Evolutionary conservation across 2,329 filamentous ascomycete genomes (phyloP).

Genomic region (Didymella exigua): DNA sequence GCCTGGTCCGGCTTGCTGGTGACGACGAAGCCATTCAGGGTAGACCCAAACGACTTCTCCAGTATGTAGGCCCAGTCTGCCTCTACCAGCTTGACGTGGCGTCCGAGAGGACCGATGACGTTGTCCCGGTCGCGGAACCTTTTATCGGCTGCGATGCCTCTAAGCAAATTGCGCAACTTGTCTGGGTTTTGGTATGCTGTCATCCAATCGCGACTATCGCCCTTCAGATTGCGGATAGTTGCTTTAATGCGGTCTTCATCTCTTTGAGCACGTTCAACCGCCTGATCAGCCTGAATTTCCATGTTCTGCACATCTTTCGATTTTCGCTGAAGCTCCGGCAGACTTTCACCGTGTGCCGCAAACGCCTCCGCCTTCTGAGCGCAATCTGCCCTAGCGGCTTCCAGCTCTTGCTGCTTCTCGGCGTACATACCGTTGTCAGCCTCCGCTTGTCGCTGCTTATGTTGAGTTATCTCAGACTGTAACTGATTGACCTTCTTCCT

Average conservation of each 20-base stretch:
- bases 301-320: slow-evolving; percentile 40
- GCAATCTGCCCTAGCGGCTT: slow-evolving; percentile 61
- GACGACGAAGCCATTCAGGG: slow-evolving; percentile 80
- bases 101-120: slow-evolving; percentile 80
- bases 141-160: slow-evolving; percentile 70
- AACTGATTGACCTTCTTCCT: slow-evolving; percentile 51
- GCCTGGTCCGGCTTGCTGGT: slow-evolving; percentile 75
- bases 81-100: slow-evolving; percentile 75
- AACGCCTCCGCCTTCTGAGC: slow-evolving; percentile 52
- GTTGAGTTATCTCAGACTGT: slow-evolving; percentile 57
- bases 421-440: slow-evolving; percentile 73
- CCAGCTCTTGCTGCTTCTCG: slow-evolving; percentile 64
- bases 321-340: slow-evolving; percentile 45
- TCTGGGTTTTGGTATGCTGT: slow-evolving; percentile 66
- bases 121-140: slow-evolving; percentile 68
- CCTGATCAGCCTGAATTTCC: slow-evolving; percentile 25
- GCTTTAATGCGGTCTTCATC: slow-evolving; percentile 62
- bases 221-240: slow-evolving; percentile 58
- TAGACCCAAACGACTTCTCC: slow-evolving; percentile 74
- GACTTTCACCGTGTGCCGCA: slow-evolving; percentile 50
- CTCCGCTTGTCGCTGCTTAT: slow-evolving; percentile 63
- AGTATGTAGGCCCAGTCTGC: slow-evolving; percentile 83
- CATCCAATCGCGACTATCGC: slow-evolving; percentile 63
- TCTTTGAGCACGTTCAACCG: slow-evolving; percentile 36
- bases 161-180: slow-evolving; percentile 66